Evolutionary conservation across 495 filamentous ascomycete genomes (phyloP).

Genomic region (Parathielavia hyrcaniae): DNA sequence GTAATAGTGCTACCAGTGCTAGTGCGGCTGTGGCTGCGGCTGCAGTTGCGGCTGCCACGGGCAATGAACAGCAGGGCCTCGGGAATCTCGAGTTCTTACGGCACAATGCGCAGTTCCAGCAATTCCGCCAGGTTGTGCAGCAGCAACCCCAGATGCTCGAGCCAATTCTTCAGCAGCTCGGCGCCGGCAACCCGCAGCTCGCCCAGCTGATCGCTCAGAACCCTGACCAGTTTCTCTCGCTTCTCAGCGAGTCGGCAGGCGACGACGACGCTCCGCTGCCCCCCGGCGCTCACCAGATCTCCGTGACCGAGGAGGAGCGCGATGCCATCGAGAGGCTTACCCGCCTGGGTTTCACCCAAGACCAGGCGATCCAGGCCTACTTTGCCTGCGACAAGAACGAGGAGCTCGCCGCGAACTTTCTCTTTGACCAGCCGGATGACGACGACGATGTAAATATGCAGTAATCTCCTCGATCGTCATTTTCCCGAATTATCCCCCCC

Average conservation of each 20-base stretch:
- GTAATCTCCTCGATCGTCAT: constrained; percentile 15
- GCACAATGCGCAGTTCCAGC: constrained; percentile 94
- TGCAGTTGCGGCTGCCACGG: constrained; percentile 42
- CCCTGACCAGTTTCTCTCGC: constrained; percentile 83
- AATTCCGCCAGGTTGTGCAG: constrained; percentile 92
- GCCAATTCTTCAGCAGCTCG: constrained; percentile 92
- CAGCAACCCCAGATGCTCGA: constrained; percentile 97
- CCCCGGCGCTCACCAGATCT: constrained; percentile 81
- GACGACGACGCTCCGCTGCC: constrained; percentile 72
- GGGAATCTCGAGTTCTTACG: constrained; percentile 92
- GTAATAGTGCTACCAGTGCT: constrained; percentile 29
- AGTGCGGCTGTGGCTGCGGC: too few relatives aligned
- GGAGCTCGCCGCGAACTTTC: constrained; percentile 92
- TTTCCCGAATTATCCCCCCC: background rate
- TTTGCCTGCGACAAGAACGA: constrained; percentile 99
- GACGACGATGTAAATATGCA: constrained; percentile 48
- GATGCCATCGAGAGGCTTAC: constrained; percentile 94
- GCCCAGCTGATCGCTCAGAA: constrained; percentile 83
- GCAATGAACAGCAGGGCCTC: constrained; percentile 51
- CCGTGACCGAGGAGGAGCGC: constrained; percentile 90
- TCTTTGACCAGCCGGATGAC: constrained; percentile 95
- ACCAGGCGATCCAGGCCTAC: constrained; percentile 94
- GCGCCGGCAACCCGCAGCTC: constrained; percentile 90
- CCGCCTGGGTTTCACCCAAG: constrained; percentile 83
- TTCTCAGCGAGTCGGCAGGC: constrained; percentile 74